These are phyloP conservation scores for Protomyces inundatus DNA, from an alignment of 1,139 yeast genomes.

Conservation along the genomic window DNA sequence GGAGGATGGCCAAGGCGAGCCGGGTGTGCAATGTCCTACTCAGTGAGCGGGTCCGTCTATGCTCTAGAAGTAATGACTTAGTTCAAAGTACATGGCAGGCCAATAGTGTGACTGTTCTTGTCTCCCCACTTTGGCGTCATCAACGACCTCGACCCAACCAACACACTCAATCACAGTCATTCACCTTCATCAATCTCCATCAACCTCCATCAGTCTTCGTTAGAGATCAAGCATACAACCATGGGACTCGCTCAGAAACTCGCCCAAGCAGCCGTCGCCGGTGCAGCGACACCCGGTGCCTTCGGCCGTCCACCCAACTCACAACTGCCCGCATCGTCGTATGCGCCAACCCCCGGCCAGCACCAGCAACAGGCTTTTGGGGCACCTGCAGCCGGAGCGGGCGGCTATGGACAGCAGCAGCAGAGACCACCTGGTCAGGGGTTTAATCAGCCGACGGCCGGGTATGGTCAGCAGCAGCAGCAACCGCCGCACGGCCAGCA, in stretches of 20 bases:
- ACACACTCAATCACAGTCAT: background rate
- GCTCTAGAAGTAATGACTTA: background rate
- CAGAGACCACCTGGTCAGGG: conserved; percentile 7
- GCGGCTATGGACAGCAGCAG: conserved; percentile 1
- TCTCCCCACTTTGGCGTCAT: background rate
- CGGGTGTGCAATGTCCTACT: conserved; percentile 19
- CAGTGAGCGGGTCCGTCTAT: no score
- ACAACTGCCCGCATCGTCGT: conserved; percentile 17
- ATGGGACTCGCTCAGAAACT: background rate
- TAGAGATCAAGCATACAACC: no score
- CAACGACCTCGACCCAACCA: background rate
- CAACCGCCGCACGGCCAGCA: conserved; percentile 24
- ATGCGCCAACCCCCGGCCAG: conserved; percentile 23
- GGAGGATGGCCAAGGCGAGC: conserved; percentile 10
- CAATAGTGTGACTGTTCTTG: background rate
- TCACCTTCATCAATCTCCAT: no score
- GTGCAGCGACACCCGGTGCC: background rate
- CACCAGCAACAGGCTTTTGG: conserved; percentile 1
- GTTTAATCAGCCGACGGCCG: background rate
- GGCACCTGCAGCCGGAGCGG: background rate
- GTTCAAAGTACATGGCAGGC: background rate
- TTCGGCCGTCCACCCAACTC: conserved; percentile 1
- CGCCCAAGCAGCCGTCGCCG: background rate
- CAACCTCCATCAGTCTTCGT: no score
- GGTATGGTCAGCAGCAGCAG: conserved; percentile 2